Evolutionary conservation across 331 rosid genomes (phyloP), one percentile per base, ranked within the genome.

Genomic region (Telfairia occidentalis): DNA sequence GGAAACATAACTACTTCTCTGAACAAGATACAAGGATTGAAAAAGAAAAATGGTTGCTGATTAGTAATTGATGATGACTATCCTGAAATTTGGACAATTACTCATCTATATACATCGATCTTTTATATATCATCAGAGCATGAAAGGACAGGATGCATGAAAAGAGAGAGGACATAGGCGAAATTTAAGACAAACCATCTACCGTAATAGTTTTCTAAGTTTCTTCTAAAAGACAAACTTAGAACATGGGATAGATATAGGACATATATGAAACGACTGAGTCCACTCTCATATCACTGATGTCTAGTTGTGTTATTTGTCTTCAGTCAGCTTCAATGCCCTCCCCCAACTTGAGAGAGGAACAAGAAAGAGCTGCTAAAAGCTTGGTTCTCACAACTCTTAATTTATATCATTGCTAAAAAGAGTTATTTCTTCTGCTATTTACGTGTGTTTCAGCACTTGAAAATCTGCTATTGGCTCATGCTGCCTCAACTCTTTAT

Each of bases 391-490:
- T 18, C 69, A 15, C 43, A 61, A 32, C 26, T 30, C 45, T 61
- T 59, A 18, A 32, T 32, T 54, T 18, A 18, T 7, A 61, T 18
- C 6, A 18, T 61, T 61, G 42, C 16, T 35, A 8, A 34, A 46
- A 40, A 30, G 40, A 71, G 26, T 10, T 75, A 55, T 28, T 18
- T 78, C 10, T 12, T 58, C 46, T 72, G 52, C 53, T 76, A 49
- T 83, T 83, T 70, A 1, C 26, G 34, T 60, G 59, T 77, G 75
- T 84, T 87, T 79, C 92, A 94, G 96, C 98, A 28, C 89, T 94
- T 63, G 98, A 94, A 86, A 79, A 82, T 53, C 80, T 91, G 35
- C 84, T 94, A 83, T 87, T 83, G 79, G 90, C 78, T 72, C 78
- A 80, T 75, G 72, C 86, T 4, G 24, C 5, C 69, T 60, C 53